Base-by-base conservation (phyloP, 73 alveolate genomes). In the Paramecium pentaurelia region DNA sequence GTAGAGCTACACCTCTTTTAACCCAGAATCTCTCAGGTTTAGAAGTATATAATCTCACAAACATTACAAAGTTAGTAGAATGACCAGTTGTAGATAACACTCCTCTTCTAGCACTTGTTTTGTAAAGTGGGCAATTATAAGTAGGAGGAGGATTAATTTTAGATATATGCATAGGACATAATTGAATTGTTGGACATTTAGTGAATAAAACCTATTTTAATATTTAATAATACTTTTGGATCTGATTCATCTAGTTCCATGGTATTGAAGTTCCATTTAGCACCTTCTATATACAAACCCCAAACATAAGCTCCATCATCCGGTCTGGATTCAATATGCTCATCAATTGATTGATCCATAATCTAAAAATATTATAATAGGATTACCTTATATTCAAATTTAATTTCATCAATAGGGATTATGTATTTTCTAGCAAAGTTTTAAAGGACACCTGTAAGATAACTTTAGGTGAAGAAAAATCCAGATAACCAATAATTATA, bases 401-500 rank as follows among this genome's bases (percentile, higher is more conserved):
- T 94, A 77, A 99, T 97, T 73, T 97, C 96, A 98, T 99, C 99
- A 88, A 99, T 99, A 16, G 99, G 99, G 38, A 98, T 96, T 88
- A 95, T 97, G 86, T 96, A 93, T 86, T 96, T 97, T 95, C 99
- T 96, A 8, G 99, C 99, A 93, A 98, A 99, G 92, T 99, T 99
- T 95, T 99, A 99, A 49, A 97, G 92, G 40, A 98, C 99, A 58
- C 99, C 99, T 8, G 99, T 98, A 97, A 99, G 95, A 97, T 98
- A 99, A 60, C 99, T 98, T 92, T 98, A 98, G 28, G 99, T 98
- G 97, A 99, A 99, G 96, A 95, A 98, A 97, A 99, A 99, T 94
- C 99, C 99, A 36, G 99, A 95, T 68, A 99, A 95, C 99, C 99
- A 98, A 95, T 96, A 99, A 77, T 96, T 94, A 85, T 95, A 93